A percentile compares a stretch with the other conserved stretches of the same genome.
Evolutionary conservation across 805 yeast species (phyloP).

Genomic region (Barnettozyma populi): DNA sequence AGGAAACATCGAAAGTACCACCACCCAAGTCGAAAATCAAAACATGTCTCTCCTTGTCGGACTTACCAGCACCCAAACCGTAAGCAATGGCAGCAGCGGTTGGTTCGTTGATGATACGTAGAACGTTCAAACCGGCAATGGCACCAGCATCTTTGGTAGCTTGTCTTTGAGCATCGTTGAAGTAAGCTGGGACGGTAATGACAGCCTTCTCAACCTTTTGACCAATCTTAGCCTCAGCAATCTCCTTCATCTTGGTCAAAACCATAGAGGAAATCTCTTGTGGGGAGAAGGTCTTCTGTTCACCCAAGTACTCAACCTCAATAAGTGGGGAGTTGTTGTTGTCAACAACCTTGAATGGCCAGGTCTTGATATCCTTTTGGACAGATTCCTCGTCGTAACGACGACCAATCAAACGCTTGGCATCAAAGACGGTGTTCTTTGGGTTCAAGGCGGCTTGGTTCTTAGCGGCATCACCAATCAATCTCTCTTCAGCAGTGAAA

Average conservation of each 20-base stretch:
- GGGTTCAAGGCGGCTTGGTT: conserved; percentile 80
- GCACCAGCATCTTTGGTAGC: conserved; percentile 82
- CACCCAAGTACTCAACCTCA: conserved; percentile 65
- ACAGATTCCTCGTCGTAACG: conserved; percentile 71
- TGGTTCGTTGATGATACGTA: conserved; percentile 75
- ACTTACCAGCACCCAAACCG: conserved; percentile 91
- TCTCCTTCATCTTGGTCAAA: conserved; percentile 76
- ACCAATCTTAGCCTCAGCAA: conserved; percentile 74
- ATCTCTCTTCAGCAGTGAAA: conserved; percentile 72
- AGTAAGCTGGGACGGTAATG: conserved; percentile 75
- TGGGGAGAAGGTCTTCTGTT: conserved; percentile 64
- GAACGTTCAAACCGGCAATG: conserved; percentile 73
- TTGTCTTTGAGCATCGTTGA: conserved; percentile 77
- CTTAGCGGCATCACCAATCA: conserved; percentile 80
- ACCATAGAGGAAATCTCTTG: conserved; percentile 76
- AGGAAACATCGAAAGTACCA: conserved; percentile 97
- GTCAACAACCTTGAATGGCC: conserved; percentile 75
- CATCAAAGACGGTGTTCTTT: conserved; percentile 73
- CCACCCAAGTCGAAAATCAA: conserved; percentile 96
- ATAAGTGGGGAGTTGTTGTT: conserved; percentile 62
- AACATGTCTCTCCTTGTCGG: conserved; percentile 79
- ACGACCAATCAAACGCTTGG: conserved; percentile 78
- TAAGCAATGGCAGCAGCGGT: conserved; percentile 99
- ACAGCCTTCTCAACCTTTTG: conserved; percentile 69
- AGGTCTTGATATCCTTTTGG: conserved; percentile 86